These are phyloP conservation scores for Peziza echinospora DNA, from an alignment of 495 filamentous ascomycete genomes.

Conservation along the genomic window DNA sequence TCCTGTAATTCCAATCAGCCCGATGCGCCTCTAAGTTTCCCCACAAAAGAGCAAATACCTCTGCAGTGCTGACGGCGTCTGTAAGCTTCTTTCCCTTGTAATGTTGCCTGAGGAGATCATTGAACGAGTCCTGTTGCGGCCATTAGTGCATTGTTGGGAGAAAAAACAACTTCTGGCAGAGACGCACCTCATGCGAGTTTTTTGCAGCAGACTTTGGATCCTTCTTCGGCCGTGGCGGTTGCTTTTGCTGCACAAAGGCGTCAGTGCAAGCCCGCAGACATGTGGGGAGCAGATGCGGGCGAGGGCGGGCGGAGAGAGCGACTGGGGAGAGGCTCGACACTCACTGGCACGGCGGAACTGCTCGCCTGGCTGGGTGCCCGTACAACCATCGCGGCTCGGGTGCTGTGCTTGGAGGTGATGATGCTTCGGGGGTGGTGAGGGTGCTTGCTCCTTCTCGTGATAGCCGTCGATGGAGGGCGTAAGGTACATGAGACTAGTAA, in stretches of 20 bases:
- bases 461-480: too few relatives aligned
- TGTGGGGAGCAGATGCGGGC: background rate
- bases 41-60: slow-evolving; percentile 12
- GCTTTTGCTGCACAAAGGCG: background rate
- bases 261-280: background rate
- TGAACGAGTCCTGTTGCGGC: slow-evolving; percentile 30
- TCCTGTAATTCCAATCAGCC: slow-evolving; percentile 29
- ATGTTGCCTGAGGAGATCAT: slow-evolving; percentile 79
- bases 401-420: too few relatives aligned
- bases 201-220: background rate
- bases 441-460: too few relatives aligned
- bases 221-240: background rate
- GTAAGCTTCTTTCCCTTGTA: slow-evolving; percentile 88
- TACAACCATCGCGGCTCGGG: background rate
- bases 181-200: background rate
- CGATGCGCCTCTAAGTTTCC: background rate
- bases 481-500: too few relatives aligned
- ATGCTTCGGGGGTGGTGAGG: too few relatives aligned
- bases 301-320: too few relatives aligned
- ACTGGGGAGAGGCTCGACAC: too few relatives aligned
- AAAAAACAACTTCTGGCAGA: background rate
- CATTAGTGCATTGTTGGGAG: too few relatives aligned
- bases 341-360: background rate
- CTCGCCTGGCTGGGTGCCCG: background rate
- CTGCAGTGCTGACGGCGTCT: slow-evolving; percentile 79